Evolutionary conservation across 2,329 filamentous ascomycete genomes (phyloP).

Genomic region (Emmonsiellopsis sp.): DNA sequence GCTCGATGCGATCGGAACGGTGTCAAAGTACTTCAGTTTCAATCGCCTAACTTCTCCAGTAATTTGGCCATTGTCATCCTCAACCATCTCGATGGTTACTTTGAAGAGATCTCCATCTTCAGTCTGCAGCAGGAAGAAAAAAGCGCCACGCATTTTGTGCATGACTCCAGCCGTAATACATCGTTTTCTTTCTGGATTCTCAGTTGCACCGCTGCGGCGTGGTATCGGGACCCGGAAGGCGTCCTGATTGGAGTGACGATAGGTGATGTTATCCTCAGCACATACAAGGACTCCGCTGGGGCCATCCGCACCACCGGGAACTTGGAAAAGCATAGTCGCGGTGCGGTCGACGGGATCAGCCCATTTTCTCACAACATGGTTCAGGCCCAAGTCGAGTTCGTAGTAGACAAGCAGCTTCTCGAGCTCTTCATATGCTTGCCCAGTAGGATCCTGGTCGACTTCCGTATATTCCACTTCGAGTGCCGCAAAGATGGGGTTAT

Average conservation of each 20-base stretch:
- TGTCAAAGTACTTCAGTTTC: slow-evolving; percentile 97
- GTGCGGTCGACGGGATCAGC: slow-evolving; percentile 85
- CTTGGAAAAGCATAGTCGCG: slow-evolving; percentile 83
- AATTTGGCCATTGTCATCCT: slow-evolving; percentile 66
- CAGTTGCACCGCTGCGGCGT: slow-evolving; percentile 72
- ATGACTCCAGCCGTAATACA: slow-evolving; percentile 86
- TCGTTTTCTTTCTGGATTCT: slow-evolving; percentile 85
- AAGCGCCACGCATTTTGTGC: slow-evolving; percentile 92
- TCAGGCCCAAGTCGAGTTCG: slow-evolving; percentile 89
- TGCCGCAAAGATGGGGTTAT: slow-evolving; percentile 92
- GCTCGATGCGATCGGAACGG: slow-evolving; percentile 76
- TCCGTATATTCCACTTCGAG: slow-evolving; percentile 91
- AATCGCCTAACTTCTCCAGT: slow-evolving; percentile 74
- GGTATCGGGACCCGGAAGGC: slow-evolving; percentile 84
- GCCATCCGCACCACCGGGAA: slow-evolving; percentile 86
- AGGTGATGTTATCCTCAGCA: slow-evolving; percentile 87
- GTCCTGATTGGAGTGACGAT: slow-evolving; percentile 91
- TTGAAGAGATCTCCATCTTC: slow-evolving; percentile 99
- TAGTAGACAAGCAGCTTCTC: slow-evolving; percentile 96
- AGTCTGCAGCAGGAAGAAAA: slow-evolving; percentile 93
- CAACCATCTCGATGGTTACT: slow-evolving; percentile 81
- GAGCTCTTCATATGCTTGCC: slow-evolving; percentile 66
- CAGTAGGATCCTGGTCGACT: slow-evolving; percentile 80
- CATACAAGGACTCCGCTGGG: slow-evolving; percentile 94
- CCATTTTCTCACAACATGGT: slow-evolving; percentile 96